A percentile compares a stretch with the other conserved stretches of the same genome.
These are phyloP conservation scores for Plenodomus lindquistii DNA, from an alignment of 2,329 filamentous ascomycete species.

Conservation along the genomic window DNA sequence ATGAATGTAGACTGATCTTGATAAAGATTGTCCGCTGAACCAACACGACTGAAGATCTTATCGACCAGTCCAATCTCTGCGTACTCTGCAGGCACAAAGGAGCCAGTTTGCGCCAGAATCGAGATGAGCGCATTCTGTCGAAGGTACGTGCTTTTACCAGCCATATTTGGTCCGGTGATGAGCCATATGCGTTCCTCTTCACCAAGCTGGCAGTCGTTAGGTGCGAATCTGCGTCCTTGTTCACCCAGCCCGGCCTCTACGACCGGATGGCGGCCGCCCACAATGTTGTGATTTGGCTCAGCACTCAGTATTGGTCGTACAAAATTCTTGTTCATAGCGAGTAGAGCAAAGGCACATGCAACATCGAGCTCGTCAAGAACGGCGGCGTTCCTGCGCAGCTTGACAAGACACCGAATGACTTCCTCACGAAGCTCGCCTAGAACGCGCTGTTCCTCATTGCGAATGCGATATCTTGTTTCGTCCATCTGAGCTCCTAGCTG, in stretches of 20 bases:
- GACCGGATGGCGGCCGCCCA: conserved; percentile 88
- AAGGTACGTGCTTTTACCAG: conserved; percentile 92
- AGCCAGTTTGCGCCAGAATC: conserved; percentile 89
- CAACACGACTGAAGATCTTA: conserved; percentile 84
- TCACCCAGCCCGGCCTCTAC: conserved; percentile 82
- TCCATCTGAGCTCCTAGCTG: conserved; percentile 78
- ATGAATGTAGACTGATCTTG: conserved; percentile 97
- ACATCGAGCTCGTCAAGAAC: conserved; percentile 94
- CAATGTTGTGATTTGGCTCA: conserved; percentile 68
- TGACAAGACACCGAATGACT: conserved; percentile 81
- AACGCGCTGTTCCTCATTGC: conserved; percentile 80
- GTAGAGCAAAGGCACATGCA: conserved; percentile 77
- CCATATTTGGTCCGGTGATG: conserved; percentile 93
- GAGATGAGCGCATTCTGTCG: conserved; percentile 95
- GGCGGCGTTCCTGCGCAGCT: conserved; percentile 84
- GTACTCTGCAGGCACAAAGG: conserved; percentile 86
- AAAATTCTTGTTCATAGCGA: conserved; percentile 75
- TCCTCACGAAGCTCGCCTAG: conserved; percentile 73
- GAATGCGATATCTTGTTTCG: conserved; percentile 74
- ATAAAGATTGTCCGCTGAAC: conserved; percentile 94
- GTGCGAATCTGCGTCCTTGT: conserved; percentile 78
- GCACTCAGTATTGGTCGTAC: conserved; percentile 73
- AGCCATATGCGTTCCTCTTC: conserved; percentile 71
- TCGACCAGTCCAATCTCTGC: conserved; percentile 91
- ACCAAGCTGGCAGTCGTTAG: conserved; percentile 85